Evolutionary conservation across 1,139 yeast species (phyloP), one percentile per base, ranked within the genome.

Genomic region (Arxiozyma heterogenica): DNA sequence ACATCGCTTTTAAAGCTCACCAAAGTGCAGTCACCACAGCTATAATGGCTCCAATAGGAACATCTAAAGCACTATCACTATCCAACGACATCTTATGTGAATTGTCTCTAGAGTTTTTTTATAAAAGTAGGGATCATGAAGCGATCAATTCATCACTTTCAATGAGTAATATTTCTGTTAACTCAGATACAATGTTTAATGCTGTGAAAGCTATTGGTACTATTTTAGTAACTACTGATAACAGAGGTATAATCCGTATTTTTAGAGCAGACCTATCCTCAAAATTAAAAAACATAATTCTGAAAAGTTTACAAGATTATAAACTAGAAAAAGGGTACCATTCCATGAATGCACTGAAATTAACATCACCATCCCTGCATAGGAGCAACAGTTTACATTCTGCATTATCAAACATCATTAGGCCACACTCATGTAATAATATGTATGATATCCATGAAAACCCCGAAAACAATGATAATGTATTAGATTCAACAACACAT

Each of bases 61-160:
- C 96, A 0, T 76, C 80, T 55, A 81, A 80, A 55, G 72, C 85
- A 18, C 69, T 90, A 51, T 83, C 84, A 50, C 73, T 83, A 47
- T 84, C 95, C 1, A 86, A 86, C 63, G 97, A 90, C 65, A 81
- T 86, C 4, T 80, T 90, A 3, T 89, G 78, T 65, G 95, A 87
- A 58, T 68, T 86, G 55, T 74, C 76, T 45, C 70, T 66, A 43
- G 71, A 71, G 44, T 69, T 70, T 48, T 61, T 59, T 71, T 30
- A 30, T 20, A 69, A 59, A 25, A 34, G 39, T 17, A 30, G 62
- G 23, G 50, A 34, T n/a, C 27, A 61, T 25, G 50, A 48, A 41
- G 17, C 41, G 2, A 39, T 20, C 11, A 42, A 25, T 8, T 49
- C 53, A 7, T 38, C 44, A 18, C 22, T 20, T 22, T 20, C 39